Base-by-base conservation (phyloP, 1,139 yeast species). In the Citeromyces hawaiiensis region DNA sequence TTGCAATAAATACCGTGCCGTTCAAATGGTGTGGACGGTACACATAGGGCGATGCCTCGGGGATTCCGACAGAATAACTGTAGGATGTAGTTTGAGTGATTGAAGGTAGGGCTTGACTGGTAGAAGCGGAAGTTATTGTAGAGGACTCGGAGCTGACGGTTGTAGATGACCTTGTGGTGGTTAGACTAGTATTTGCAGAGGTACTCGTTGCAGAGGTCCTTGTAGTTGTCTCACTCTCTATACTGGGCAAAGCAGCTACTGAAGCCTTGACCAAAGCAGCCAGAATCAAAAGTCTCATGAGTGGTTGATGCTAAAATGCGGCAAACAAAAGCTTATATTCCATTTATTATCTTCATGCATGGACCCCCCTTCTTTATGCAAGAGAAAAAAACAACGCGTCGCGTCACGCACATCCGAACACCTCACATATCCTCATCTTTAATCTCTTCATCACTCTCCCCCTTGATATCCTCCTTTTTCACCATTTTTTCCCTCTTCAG, bases 1-100 rank as follows among this genome's bases (percentile, higher is more conserved):
- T 55, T 1, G 66, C 54, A 16, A 69, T 64, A 48, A 70, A 69
- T n/a, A 69, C 64, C 15, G 70, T 51, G 30, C 64, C 64, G 30
- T 55, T 51, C 1, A 66, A 63, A 36, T 59, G 47, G 3, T 43
- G 40, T 4, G 59, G 42, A n/a, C 40, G 38, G 9, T 43, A 39
- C 7, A 67, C 51, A 43, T 54, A 67, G 7, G 75, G 75, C 44
- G 51, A 44, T 4, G 32, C 39, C 6, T 42, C 39, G 9, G 57
- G 55, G 6, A 54, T 43, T 2, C 38, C 27, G 3, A 47, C 38
- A 11, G 45, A 41, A 36, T 37, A 45, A 4, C 44, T 38, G 36
- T 47, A 48, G 13, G 47, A 37, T 1, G 47, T 40, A 2, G 52
- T 23, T 18, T 23, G 17, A 18, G 37, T 13, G 16, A 35, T 18